Evolutionary conservation across 2,329 filamentous ascomycete genomes (phyloP).

Genomic region (Dactylonectria macrodidyma): DNA sequence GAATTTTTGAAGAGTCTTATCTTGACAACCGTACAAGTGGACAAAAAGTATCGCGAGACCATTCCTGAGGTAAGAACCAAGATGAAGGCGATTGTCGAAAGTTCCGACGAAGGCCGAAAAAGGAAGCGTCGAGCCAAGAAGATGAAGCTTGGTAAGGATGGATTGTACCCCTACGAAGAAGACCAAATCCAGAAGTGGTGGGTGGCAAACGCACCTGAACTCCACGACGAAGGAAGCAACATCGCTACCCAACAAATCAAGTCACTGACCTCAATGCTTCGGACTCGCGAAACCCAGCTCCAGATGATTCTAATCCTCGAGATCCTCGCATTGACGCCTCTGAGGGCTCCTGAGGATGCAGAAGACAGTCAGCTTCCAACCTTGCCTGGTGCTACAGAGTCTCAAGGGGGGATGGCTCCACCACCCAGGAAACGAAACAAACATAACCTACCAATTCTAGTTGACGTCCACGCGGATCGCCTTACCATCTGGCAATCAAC

Average conservation of each 20-base stretch:
- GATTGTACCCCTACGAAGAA: conserved; percentile 78
- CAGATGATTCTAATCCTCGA: conserved; percentile 87
- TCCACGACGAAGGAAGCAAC: conserved; percentile 63
- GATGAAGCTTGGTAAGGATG: conserved; percentile 77
- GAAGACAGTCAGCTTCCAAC: conserved; percentile 64
- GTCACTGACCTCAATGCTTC: conserved; percentile 75
- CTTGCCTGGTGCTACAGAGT: conserved; percentile 56
- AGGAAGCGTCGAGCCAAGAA: conserved; percentile 73
- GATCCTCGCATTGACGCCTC: conserved; percentile 77
- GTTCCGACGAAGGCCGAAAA: conserved; percentile 62
- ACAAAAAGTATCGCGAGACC: conserved; percentile 85
- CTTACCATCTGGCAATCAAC: conserved; percentile 89
- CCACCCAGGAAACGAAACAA: conserved; percentile 70
- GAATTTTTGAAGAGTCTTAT: conserved; percentile 78
- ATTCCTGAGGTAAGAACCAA: conserved; percentile 73
- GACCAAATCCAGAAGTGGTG: conserved; percentile 80
- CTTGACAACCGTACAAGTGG: conserved; percentile 77
- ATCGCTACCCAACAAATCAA: conserved; percentile 69
- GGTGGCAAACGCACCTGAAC: conserved; percentile 68
- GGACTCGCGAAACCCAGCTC: conserved; percentile 83
- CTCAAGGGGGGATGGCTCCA: conserved; percentile 48
- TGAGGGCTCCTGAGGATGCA: conserved; percentile 58
- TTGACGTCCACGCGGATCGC: conserved; percentile 83
- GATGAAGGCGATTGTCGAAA: conserved; percentile 70
- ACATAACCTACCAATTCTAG: conserved; percentile 74